Conservation (phyloP, 2,329 filamentous ascomycete species). For the Penicillium sp. region DNA sequence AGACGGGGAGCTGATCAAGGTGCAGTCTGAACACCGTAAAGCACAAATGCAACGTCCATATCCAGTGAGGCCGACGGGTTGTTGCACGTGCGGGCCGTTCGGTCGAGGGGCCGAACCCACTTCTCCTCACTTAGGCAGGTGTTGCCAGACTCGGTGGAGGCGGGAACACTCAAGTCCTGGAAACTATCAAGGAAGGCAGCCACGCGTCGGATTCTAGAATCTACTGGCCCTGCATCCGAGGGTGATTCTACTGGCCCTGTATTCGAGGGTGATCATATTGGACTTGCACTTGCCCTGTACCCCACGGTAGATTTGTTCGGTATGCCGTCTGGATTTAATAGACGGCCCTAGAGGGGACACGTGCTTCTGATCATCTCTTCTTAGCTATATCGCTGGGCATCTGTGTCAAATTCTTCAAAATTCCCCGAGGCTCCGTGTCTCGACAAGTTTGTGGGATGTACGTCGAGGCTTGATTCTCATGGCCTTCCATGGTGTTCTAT, state of each 20-base stretch:
- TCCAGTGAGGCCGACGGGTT: not conserved
- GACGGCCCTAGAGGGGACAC: too few species aligned
- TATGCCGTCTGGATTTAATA: too few species aligned
- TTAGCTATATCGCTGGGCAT: too few species aligned
- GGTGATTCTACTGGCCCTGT: not conserved
- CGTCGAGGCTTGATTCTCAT: not conserved
- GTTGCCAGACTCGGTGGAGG: not conserved
- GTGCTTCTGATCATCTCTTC: too few species aligned
- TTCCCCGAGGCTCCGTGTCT: not conserved
- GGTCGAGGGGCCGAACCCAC: not conserved
- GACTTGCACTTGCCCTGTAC: not conserved
- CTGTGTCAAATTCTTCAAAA: too few species aligned
- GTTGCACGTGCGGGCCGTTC: conserved; percentile 1
- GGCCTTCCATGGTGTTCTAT: not conserved
- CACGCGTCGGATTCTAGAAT: not conserved
- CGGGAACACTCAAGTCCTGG: too few species aligned
- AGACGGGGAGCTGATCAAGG: not conserved
- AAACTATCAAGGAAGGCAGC: too few species aligned
- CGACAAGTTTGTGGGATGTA: not conserved
- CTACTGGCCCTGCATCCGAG: not conserved
- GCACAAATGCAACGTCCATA: not conserved
- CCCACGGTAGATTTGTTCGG: too few species aligned
- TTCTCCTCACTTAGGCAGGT: not conserved
- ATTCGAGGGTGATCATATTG: not conserved
- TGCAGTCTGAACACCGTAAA: not conserved